These are phyloP conservation scores for Leccinellum luteum DNA, from an alignment of 768 basidiomycete genomes.

Conservation along the genomic window DNA sequence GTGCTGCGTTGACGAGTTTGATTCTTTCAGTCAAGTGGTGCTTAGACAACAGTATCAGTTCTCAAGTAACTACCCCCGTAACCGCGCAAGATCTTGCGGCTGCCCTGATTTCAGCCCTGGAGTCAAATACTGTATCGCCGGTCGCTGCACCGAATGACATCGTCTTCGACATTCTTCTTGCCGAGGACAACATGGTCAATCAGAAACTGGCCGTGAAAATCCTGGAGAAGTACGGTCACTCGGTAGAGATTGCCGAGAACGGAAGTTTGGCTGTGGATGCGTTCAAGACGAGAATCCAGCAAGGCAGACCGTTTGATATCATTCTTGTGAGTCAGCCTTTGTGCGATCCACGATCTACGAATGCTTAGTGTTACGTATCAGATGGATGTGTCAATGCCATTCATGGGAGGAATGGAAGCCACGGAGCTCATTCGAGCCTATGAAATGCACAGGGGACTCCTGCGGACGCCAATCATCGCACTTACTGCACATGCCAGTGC, in stretches of 20 bases:
- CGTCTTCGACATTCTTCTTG: slow-evolving; percentile 88
- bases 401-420: slow-evolving; percentile 99
- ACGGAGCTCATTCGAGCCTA: slow-evolving; percentile 88
- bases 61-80: slow-evolving; percentile 91
- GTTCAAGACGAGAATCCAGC: slow-evolving; percentile 74
- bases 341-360: not conserved
- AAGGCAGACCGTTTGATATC: slow-evolving; percentile 80
- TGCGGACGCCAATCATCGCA: slow-evolving; percentile 89
- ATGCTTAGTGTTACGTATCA: slow-evolving; percentile 30
- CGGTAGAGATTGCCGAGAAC: slow-evolving; percentile 96
- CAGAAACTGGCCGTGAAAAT: slow-evolving; percentile 97
- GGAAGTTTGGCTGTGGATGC: slow-evolving; percentile 91
- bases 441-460: slow-evolving; percentile 68
- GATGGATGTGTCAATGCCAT: slow-evolving; percentile 99
- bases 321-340: slow-evolving; percentile 64
- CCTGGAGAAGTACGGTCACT: slow-evolving; percentile 92
- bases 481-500: slow-evolving; percentile 94
- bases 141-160: slow-evolving; percentile 84
- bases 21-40: slow-evolving; percentile 82
- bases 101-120: slow-evolving; percentile 90
- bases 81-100: slow-evolving; percentile 85
- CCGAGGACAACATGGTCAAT: slow-evolving; percentile 95
- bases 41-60: slow-evolving; percentile 92
- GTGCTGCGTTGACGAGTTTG: slow-evolving; percentile 3
- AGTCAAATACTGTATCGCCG: slow-evolving; percentile 90